phyloP scores from a whole-genome alignment of 176 grass and related monocot species.

The Themeda triandra region DNA sequence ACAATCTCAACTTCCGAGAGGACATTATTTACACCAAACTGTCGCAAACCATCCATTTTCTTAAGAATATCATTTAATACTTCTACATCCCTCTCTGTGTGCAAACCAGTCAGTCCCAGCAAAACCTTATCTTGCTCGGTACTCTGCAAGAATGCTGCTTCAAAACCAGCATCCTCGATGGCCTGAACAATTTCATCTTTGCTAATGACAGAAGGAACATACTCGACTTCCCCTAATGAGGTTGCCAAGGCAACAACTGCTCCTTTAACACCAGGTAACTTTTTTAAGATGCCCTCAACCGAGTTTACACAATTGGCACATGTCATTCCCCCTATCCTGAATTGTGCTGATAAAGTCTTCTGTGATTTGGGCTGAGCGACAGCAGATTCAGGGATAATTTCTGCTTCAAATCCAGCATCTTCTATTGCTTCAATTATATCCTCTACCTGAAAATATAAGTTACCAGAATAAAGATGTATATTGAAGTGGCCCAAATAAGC shows the following conservation, averaged over 20 bases:
- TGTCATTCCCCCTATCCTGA: slow-evolving; percentile 97
- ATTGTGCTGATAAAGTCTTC: slow-evolving; percentile 73
- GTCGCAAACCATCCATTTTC: slow-evolving; percentile 56
- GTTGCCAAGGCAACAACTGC: slow-evolving; percentile 83
- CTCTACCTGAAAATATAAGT: slow-evolving; percentile 62
- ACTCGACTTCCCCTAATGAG: slow-evolving; percentile 87
- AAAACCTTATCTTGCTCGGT: slow-evolving; percentile 81
- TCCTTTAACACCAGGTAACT: slow-evolving; percentile 78
- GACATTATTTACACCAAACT: slow-evolving; percentile 53
- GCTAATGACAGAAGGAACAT: slow-evolving; percentile 58
- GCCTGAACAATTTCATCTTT: slow-evolving; percentile 82
- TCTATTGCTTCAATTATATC: slow-evolving; percentile 93
- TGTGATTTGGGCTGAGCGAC: slow-evolving; percentile 56
- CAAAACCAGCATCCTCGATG: slow-evolving; percentile 98
- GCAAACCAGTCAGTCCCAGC: slow-evolving; percentile 52
- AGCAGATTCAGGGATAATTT: slow-evolving; percentile 75
- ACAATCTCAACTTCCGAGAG: slow-evolving; percentile 66
- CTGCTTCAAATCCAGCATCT: slow-evolving; percentile 89
- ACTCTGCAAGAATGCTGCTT: slow-evolving; percentile 86
- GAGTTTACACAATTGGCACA: slow-evolving; percentile 95
- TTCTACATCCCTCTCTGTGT: slow-evolving; percentile 49
- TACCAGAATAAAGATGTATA: slow-evolving; percentile 5
- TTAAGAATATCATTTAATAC: slow-evolving; percentile 52
- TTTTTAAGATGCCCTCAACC: slow-evolving; percentile 81
- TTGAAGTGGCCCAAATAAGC: background rate